Evolutionary conservation across 768 basidiomycete species (phyloP), one percentile per base, ranked within the genome.

Genomic region (Epithele typhae): DNA sequence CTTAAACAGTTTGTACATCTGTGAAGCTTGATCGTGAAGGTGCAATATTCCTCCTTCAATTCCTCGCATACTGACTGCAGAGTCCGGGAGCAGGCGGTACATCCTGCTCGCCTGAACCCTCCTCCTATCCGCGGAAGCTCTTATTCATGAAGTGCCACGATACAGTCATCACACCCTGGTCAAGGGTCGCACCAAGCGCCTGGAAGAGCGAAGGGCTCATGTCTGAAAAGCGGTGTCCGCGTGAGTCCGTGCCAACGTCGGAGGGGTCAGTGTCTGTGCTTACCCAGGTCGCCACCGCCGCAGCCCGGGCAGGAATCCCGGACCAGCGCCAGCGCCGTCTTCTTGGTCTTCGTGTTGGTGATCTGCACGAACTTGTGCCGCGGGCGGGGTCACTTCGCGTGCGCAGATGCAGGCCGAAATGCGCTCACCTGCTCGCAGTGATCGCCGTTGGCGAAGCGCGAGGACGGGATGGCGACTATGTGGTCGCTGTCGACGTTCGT

Each of bases 111-210:
- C n/a, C n/a, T n/a, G n/a, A n/a, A n/a, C n/a, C n/a, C n/a, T n/a
- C n/a, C n/a, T n/a, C n/a, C n/a, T n/a, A n/a, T n/a, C n/a, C n/a
- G n/a, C n/a, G n/a, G n/a, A n/a, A n/a, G n/a, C n/a, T n/a, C n/a
- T n/a, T n/a, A n/a, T n/a, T n/a, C n/a, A n/a, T n/a, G 69, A 80
- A 84, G 51, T 78, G 57, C 86, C 85, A 87, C 1, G 61, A 59
- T 47, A 87, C 69, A 9, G 54, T 46, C 24, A 87, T 59, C 27
- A 71, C 71, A 21, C 85, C 85, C 5, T 63, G 59, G 48, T 53
- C 60, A 36, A 83, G 74, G 25, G 40, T 23, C 21, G 30, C 9
- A 19, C 60, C 76, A 36, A 88, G 59, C 49, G 76, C 49, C 57
- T 76, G 3, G 64, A 88, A 88, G 22, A 84, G 59, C 9, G 70